Base-by-base conservation (phyloP, 495 filamentous ascomycete species). In the Neurospora sp. region DNA sequence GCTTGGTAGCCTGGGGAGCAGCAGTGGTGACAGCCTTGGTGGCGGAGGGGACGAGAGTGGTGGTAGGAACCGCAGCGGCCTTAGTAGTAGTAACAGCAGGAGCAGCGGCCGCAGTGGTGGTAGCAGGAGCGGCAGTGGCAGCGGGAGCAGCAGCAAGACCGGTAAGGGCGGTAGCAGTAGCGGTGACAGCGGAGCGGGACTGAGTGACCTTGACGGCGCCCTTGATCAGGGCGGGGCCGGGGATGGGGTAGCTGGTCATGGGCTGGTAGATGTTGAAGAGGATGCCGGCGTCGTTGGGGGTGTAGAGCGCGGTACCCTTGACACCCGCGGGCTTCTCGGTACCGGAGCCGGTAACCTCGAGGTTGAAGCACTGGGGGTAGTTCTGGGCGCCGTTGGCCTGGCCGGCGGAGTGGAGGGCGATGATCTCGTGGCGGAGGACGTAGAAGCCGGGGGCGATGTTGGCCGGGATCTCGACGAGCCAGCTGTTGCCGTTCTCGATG, bases 401-500 rank as follows among this genome's bases (percentile, higher is more conserved):
- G 37, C 79, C 85, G n/a, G 90, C 90, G 31, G 84, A 85, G 84
- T 94, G 92, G 10, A 94, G 88, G 20, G 89, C 92, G 73, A 94
- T 92, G 78, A 94, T 90, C 82, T 96, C 92, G 79, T 93, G 90
- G 44, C 92, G 91, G 44, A 96, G 83, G 74, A 96, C 89, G 75
- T 93, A 96, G 84, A 90, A 89, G 48, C 92, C 92, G 11, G 90
- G 80, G 9, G 84, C 86, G 71, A 94, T 87, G 78, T 80, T 81
- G 69, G 82, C 75, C 20, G 92, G 92, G 76, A 94, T 91, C 69
- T 88, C 88, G 72, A 93, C 87, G 72, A 88, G 85, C 87, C 89
- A 90, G 74, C 85, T 88, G 85, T 89, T 90, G 87, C 90, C 89
- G 84, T 90, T 89, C 72, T 81, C 82, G 80, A 92, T 91, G 72